Evolutionary conservation across 768 basidiomycete genomes (phyloP).

Genomic region (Lactarius sanguifluus): DNA sequence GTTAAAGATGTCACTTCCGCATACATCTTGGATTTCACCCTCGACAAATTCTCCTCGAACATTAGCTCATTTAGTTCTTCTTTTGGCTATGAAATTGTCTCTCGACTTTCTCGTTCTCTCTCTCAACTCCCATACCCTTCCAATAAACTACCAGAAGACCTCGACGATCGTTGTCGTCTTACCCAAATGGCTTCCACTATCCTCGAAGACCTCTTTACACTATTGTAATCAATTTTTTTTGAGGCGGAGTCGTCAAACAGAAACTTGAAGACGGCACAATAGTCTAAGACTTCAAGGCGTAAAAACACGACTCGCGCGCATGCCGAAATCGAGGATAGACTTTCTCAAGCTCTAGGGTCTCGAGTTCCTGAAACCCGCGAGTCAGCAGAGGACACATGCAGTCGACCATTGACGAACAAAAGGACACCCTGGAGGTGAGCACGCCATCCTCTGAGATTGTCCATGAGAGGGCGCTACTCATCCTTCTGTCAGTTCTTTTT

Average conservation of each 20-base stretch:
- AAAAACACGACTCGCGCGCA: neutral
- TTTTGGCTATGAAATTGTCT: constrained; percentile 9
- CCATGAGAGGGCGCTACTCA: neutral
- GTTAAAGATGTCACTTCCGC: neutral
- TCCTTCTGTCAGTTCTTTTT: neutral
- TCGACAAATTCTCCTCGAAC: constrained; percentile 3
- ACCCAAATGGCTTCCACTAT: neutral
- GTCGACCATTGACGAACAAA: constrained; percentile 8
- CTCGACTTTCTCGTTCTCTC: constrained; percentile 11
- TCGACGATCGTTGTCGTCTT: neutral
- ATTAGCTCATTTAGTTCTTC: neutral
- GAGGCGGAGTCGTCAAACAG: constrained; percentile 2
- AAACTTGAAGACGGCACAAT: neutral
- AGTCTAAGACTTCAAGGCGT: neutral
- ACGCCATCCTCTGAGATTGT: neutral
- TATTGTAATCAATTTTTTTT: constrained; percentile 5
- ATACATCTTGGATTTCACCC: neutral
- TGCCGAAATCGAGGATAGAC: neutral
- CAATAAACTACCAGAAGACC: neutral
- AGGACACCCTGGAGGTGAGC: constrained; percentile 9
- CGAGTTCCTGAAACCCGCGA: constrained; percentile 5
- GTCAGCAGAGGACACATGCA: neutral
- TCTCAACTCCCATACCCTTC: constrained; percentile 8
- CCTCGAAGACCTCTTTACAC: constrained; percentile 7
- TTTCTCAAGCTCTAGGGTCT: constrained; percentile 7